Base-by-base conservation (phyloP, 208 protist genomes). In the Tritrichomonas foetus region DNA sequence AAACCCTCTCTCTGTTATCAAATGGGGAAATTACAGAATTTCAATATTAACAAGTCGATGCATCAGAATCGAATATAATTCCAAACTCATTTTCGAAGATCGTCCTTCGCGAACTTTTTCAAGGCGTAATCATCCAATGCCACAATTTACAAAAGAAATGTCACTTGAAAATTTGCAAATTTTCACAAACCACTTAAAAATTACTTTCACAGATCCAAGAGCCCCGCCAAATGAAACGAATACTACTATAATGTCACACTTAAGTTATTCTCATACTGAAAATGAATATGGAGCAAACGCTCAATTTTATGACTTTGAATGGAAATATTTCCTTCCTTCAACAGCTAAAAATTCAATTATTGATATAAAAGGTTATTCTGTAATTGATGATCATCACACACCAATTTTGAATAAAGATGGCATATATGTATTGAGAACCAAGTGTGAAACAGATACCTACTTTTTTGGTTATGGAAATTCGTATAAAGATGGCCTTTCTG, bases 21-120 rank as follows among this genome's bases (percentile, higher is more conserved):
- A 8, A 44, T 78, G 69, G 36, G 69, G 69, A 78, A 78, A 78
- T n/a, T 78, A 78, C 33, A 78, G 69, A 78, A 78, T 78, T 47
- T 47, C 69, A 16, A n/a, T 78, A 5, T 44, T 78, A 47, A 78
- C 69, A 0, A 78, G 33, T 47, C 20, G 69, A 11, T 78, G 69
- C 33, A 47, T 78, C 1, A 36, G 69, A 47, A 78, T 78, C 20
- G 69, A 78, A 78, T 78, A 78, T n/a, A 78, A 47, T 78, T 78
- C 69, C 5, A 44, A 78, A n/a, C 20, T 39, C 1, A 16, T 39
- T 39, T 78, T 78, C 20, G 69, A 39, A 47, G 69, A 78, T 44
- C 36, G 33, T 47, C n/a, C 69, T 20, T 39, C 69, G 8, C 5
- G 14, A 47, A 20, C 69, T 20, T 78, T 78, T 78, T 16, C 33